Conservation (phyloP, 768 basidiomycete species). For the Termitomyces sp. region DNA sequence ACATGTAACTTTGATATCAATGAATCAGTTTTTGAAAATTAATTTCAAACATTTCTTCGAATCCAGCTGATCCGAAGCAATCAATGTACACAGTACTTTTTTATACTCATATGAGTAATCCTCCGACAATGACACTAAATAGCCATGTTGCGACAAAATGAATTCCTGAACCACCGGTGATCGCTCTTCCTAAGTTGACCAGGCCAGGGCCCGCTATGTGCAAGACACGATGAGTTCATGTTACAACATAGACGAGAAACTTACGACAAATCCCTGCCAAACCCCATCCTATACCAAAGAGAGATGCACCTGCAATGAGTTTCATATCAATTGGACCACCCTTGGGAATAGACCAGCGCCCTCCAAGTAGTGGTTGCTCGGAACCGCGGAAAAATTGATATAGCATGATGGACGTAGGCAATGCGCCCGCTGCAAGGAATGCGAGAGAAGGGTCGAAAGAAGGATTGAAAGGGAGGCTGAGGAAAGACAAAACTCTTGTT, state of each 20-base stretch:
- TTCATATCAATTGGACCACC: constrained; percentile 34
- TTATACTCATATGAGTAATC: constrained; percentile 27
- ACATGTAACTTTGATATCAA: not conserved
- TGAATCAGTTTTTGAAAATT: too few species aligned
- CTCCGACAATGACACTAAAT: constrained; percentile 31
- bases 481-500: constrained; percentile 43
- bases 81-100: not conserved
- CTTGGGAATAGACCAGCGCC: constrained; percentile 36
- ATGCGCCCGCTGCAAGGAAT: constrained; percentile 45
- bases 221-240: constrained; percentile 5
- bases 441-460: constrained; percentile 54
- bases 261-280: constrained; percentile 56
- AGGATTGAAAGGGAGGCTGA: constrained; percentile 39
- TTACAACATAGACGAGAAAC: constrained; percentile 17
- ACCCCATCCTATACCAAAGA: constrained; percentile 64
- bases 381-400: constrained; percentile 36
- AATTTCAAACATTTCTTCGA: not conserved
- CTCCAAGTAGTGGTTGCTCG: constrained; percentile 36
- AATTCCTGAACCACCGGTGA: constrained; percentile 30
- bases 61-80: too few species aligned
- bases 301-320: constrained; percentile 43
- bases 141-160: constrained; percentile 35
- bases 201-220: constrained; percentile 53
- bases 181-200: constrained; percentile 50
- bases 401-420: constrained; percentile 39